Conservation (phyloP, 2,329 filamentous ascomycete genomes). For the Calonectria naviculata region DNA sequence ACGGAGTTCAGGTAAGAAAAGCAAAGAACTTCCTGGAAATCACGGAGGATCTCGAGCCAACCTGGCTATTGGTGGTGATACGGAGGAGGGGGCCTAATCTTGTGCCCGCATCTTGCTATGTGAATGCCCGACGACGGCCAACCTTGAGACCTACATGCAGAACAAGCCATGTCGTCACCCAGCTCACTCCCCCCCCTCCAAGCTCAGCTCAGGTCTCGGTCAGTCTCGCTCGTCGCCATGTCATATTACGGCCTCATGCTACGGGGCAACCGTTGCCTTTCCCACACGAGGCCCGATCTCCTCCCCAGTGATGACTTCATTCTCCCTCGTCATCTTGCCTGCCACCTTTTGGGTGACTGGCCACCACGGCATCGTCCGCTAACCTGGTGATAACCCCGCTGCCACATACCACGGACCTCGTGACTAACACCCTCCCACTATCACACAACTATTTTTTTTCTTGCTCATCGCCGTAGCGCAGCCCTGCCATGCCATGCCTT, state of each 20-base stretch:
- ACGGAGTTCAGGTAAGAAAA: not conserved
- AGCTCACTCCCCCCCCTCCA: not conserved
- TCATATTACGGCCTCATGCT: not conserved
- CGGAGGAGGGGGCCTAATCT: not conserved
- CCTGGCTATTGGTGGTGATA: not conserved
- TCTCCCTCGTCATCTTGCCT: slow-evolving; percentile 18
- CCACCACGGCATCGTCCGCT: slow-evolving; percentile 3
- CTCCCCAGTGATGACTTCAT: slow-evolving; percentile 32
- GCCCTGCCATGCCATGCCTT: slow-evolving; percentile 24
- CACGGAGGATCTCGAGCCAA: not conserved
- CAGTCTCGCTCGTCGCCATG: not conserved
- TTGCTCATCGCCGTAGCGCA: not conserved
- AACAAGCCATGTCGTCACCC: slow-evolving; percentile 6
- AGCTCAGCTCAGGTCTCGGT: not conserved
- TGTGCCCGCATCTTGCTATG: not conserved
- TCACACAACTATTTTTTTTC: slow-evolving; percentile 19
- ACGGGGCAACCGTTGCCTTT: not conserved
- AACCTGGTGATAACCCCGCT: slow-evolving; percentile 36
- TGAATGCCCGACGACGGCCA: slow-evolving; percentile 7
- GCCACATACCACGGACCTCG: slow-evolving; percentile 28
- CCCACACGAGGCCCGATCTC: not conserved
- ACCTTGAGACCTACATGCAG: slow-evolving; percentile 9
- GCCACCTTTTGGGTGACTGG: not conserved
- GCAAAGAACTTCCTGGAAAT: not conserved
- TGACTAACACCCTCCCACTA: slow-evolving; percentile 33